Evolutionary conservation across 1,284 basidiomycete genomes (phyloP), one percentile per base, ranked within the genome.

Genomic region (Pascua guehoae): DNA sequence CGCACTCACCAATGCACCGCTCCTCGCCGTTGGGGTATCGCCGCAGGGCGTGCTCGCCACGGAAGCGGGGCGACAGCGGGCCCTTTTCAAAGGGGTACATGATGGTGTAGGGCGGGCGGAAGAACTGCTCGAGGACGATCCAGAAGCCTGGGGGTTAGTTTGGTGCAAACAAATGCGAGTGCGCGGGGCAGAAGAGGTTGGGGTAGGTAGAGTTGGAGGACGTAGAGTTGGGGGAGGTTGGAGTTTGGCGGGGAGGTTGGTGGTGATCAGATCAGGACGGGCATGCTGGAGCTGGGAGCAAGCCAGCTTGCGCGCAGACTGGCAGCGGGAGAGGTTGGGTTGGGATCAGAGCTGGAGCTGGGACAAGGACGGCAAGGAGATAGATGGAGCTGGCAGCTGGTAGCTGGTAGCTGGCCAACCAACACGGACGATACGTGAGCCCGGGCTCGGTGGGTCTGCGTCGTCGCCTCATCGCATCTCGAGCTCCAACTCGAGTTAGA

Each of bases 21-120:
- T 99, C 96, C 81, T 99, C 96, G 41, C 96, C 96, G 63, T 89
- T 95, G 16, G 96, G 93, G 79, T 99, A 99, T 72, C 96, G 83
- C 60, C 96, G 86, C 64, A 99, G 81, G n/a, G 96, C 96, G 78
- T 99, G 96, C 79, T 99, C 96, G 57, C 96, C 96, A 75, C 96
- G 87, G 84, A 99, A 99, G 63, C 96, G 90, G 45, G 96, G 94
- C 43, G 91, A 96, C 56, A 98, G 79, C 42, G 96, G 96, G 17
- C 96, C 96, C 79, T 98, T 98, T 80, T 99, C 96, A 71, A 94
- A 97, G 32, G 73, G 73, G 65, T 80, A 83, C 81, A 82, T 96
- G 82, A 98, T 98, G 45, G 95, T 98, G 80, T 98, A 98, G 39
- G 95, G 95, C 47, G 91, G 91, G 56, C 92, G 85, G 85, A 95